phyloP scores from a whole-genome alignment of 768 basidiomycete genomes.

The Leccinellum luteum region DNA sequence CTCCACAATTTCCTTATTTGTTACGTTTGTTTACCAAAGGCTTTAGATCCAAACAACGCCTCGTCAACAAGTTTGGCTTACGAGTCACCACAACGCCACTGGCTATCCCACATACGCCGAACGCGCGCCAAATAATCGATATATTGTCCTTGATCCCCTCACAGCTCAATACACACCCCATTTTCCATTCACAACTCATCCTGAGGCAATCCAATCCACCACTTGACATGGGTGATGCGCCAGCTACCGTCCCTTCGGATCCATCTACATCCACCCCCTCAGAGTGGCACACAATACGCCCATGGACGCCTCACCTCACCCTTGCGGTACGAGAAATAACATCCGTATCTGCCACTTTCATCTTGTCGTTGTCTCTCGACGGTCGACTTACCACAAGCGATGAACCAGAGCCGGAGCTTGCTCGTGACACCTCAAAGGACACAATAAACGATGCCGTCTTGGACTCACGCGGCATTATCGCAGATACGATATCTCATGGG shows the following conservation, averaged over 20 bases:
- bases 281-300: slow-evolving; percentile 71
- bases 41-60: slow-evolving; percentile 30
- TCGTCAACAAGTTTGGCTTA: background rate
- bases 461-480: slow-evolving; percentile 45
- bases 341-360: slow-evolving; percentile 76
- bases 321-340: slow-evolving; percentile 78
- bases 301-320: slow-evolving; percentile 70
- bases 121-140: background rate
- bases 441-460: slow-evolving; percentile 32
- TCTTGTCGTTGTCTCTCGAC: slow-evolving; percentile 56
- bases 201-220: background rate
- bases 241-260: slow-evolving; percentile 3
- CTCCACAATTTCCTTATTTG: slow-evolving; percentile 5
- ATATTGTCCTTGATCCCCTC: background rate
- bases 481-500: slow-evolving; percentile 69
- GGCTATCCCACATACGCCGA: background rate
- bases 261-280: slow-evolving; percentile 20
- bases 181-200: background rate
- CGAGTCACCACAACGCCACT: slow-evolving; percentile 1
- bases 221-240: slow-evolving; percentile 19
- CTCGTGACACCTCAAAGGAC: slow-evolving; percentile 35
- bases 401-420: slow-evolving; percentile 29
- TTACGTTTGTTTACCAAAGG: slow-evolving; percentile 21
- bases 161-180: background rate
- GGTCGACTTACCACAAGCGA: slow-evolving; percentile 15